Conservation (phyloP, 305 asterid species). For the Euphrasia arctica region DNA sequence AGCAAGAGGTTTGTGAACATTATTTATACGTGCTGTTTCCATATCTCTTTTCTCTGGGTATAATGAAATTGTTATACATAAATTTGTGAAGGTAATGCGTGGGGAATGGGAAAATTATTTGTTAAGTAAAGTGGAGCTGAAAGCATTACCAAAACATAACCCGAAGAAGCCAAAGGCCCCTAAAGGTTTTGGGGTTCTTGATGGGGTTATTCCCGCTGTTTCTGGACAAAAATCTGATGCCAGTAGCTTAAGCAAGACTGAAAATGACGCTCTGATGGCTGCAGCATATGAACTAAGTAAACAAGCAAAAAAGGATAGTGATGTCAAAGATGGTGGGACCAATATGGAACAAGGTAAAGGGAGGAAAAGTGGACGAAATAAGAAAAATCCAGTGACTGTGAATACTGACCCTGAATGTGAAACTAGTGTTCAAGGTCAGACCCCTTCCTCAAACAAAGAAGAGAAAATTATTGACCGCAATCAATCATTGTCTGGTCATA, state of each 20-base stretch:
- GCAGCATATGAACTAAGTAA: constrained; percentile 73
- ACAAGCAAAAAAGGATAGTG: constrained; percentile 43
- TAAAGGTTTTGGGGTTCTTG: constrained; percentile 89
- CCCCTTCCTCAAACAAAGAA: constrained; percentile 35
- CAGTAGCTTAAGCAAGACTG: constrained; percentile 78
- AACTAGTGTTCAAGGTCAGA: constrained; percentile 38
- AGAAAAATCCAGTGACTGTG: constrained; percentile 36
- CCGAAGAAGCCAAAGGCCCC: constrained; percentile 78
- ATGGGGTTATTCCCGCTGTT: constrained; percentile 60
- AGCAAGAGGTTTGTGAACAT: constrained; percentile 49
- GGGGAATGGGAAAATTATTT: constrained; percentile 94
- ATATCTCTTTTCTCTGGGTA: constrained; percentile 20
- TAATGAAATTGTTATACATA: neutral
- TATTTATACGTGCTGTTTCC: constrained; percentile 11
- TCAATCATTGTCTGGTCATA: constrained; percentile 30
- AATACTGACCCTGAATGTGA: constrained; percentile 43
- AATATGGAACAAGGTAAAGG: constrained; percentile 41
- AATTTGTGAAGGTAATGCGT: constrained; percentile 65
- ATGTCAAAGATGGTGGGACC: constrained; percentile 35
- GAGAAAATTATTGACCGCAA: constrained; percentile 27
- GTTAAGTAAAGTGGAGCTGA: constrained; percentile 90
- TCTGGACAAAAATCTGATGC: constrained; percentile 73
- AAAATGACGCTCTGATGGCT: constrained; percentile 83
- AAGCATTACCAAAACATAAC: constrained; percentile 68
- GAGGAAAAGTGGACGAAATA: constrained; percentile 42